Conservation (phyloP, 2,329 filamentous ascomycete genomes). For the Coccinonectria pachysandricola region DNA sequence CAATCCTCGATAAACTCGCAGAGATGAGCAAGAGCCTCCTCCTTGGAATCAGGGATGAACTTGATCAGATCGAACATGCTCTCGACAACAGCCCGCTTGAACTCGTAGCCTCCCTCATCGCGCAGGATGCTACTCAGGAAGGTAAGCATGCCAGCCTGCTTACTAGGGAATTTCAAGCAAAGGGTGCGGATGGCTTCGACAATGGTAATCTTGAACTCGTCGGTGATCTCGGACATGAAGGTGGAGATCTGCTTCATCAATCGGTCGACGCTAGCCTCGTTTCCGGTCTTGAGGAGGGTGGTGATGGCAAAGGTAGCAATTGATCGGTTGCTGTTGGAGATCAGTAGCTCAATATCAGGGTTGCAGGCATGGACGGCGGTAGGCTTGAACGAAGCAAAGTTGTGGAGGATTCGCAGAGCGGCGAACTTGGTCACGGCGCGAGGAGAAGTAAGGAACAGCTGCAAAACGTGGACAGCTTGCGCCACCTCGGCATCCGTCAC, state of each 20-base stretch:
- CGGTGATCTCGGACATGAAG: constrained; percentile 98
- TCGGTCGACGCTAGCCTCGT: constrained; percentile 91
- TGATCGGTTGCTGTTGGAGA: constrained; percentile 92
- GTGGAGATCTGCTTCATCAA: constrained; percentile 97
- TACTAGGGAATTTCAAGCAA: constrained; percentile 94
- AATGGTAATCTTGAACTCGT: constrained; percentile 99
- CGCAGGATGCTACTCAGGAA: constrained; percentile 96
- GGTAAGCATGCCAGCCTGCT: constrained; percentile 94
- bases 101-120: constrained; percentile 95
- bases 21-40: constrained; percentile 79
- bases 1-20: constrained; percentile 99
- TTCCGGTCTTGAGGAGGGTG: constrained; percentile 94
- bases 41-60: constrained; percentile 83
- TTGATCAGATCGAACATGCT: constrained; percentile 99
- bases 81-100: constrained; percentile 95
- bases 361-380: constrained; percentile 88
- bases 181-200: constrained; percentile 95
- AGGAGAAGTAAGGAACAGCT: constrained; percentile 93
- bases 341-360: constrained; percentile 91
- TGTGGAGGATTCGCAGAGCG: constrained; percentile 90
- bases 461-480: constrained; percentile 87
- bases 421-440: constrained; percentile 96
- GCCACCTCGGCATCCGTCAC: constrained; percentile 85
- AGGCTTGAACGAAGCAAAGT: constrained; percentile 94
- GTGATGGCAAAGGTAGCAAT: constrained; percentile 98